Evolutionary conservation across 2,329 filamentous ascomycete species (phyloP).

Genomic region (Fusarium sp.): DNA sequence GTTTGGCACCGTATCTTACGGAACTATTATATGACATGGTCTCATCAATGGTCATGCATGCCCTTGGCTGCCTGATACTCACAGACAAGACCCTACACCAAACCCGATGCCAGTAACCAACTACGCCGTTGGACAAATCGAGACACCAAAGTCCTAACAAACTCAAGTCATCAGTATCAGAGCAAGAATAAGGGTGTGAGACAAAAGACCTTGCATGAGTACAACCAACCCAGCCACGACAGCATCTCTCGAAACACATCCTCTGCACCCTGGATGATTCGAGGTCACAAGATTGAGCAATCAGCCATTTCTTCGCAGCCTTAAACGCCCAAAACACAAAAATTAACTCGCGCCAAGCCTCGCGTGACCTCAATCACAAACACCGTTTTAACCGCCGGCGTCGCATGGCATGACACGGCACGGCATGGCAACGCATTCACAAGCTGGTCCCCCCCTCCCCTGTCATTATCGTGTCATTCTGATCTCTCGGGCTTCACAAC

Average conservation of each 20-base stretch:
- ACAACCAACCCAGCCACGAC: neutral
- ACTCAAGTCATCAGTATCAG: neutral
- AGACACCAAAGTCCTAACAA: neutral
- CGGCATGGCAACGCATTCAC: too few species aligned
- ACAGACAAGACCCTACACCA: neutral
- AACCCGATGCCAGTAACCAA: neutral
- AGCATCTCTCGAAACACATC: slow-evolving; percentile 1
- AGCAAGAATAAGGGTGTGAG: neutral
- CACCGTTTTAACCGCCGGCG: neutral
- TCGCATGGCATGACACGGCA: neutral
- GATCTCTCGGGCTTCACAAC: neutral
- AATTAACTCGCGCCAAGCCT: neutral
- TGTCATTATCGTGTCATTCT: neutral
- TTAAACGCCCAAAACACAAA: neutral
- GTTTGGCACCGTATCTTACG: neutral
- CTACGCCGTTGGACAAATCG: neutral
- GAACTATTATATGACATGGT: neutral
- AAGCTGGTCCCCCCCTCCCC: neutral
- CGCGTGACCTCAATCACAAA: slow-evolving; percentile 17
- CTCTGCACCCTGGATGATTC: slow-evolving; percentile 13
- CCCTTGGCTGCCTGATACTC: neutral
- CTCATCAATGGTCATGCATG: neutral
- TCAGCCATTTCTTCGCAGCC: neutral
- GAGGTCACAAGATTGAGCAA: slow-evolving; percentile 14
- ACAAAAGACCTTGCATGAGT: neutral